phyloP scores from a whole-genome alignment of 345 rosid genomes.

The Hibiscus syriacus region DNA sequence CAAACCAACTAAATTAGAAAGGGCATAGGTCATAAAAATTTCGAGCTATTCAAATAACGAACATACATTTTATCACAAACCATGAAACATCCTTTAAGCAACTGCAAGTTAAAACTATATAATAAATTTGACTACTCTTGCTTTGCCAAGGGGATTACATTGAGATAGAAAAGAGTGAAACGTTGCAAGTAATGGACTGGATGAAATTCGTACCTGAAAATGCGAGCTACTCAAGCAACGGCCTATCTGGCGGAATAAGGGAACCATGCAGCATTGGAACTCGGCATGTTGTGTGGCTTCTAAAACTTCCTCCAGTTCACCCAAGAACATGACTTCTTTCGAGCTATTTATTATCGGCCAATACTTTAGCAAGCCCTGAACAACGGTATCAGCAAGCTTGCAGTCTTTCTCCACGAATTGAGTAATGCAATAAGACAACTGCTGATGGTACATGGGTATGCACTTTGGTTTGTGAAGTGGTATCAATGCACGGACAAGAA shows the following conservation, averaged over 20 bases:
- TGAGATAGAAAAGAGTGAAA: not conserved
- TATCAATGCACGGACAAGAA: constrained; percentile 72
- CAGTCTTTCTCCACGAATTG: constrained; percentile 86
- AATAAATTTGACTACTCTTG: not conserved
- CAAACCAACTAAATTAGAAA: not conserved
- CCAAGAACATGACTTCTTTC: constrained; percentile 81
- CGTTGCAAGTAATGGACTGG: not conserved
- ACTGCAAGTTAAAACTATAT: not conserved
- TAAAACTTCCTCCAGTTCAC: constrained; percentile 83
- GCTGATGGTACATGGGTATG: constrained; percentile 68
- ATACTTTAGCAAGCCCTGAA: constrained; percentile 65
- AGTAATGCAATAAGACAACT: constrained; percentile 72
- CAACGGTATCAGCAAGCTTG: constrained; percentile 78
- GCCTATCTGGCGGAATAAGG: constrained; percentile 55
- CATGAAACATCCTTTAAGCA: not conserved
- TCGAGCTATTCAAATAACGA: not conserved
- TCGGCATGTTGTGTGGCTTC: constrained; percentile 86
- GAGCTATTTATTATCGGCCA: constrained; percentile 91
- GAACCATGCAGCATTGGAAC: constrained; percentile 84
- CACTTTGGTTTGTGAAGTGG: constrained; percentile 88
- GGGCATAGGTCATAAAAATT: not conserved
- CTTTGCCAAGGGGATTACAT: not conserved
- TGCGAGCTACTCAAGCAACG: constrained; percentile 78
- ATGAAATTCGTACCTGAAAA: constrained; percentile 57
- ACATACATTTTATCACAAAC: not conserved